These are phyloP conservation scores for Malus asiatica DNA, from an alignment of 306 rosid genomes.

Conservation along the genomic window DNA sequence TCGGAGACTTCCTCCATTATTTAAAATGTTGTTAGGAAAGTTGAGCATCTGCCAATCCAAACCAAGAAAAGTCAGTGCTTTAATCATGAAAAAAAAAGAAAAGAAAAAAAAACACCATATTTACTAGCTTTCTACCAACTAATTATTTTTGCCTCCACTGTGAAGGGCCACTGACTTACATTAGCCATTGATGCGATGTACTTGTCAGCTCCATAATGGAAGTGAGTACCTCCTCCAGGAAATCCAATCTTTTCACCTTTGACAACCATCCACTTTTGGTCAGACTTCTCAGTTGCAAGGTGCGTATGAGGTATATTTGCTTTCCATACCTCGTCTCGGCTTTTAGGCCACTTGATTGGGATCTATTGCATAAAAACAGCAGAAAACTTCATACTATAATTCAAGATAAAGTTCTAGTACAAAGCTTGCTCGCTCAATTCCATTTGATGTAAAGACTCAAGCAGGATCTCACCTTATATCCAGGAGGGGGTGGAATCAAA, in stretches of 20 bases:
- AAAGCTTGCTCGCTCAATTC: background rate
- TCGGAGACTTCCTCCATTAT: slow-evolving; percentile 72
- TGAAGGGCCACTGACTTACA: slow-evolving; percentile 38
- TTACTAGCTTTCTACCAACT: background rate
- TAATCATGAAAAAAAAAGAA: background rate
- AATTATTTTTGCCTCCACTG: background rate
- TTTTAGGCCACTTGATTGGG: slow-evolving; percentile 95
- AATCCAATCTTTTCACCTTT: slow-evolving; percentile 84
- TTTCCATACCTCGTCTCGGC: slow-evolving; percentile 99
- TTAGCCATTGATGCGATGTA: slow-evolving; percentile 91
- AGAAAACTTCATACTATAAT: background rate
- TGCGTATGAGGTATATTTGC: slow-evolving; percentile 98
- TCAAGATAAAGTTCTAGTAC: background rate
- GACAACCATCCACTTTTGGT: slow-evolving; percentile 99
- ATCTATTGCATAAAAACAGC: slow-evolving; percentile 32
- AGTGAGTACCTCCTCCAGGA: slow-evolving; percentile 99
- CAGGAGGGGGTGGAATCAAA: slow-evolving; percentile 93
- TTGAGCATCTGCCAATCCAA: slow-evolving; percentile 74
- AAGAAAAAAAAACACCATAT: background rate
- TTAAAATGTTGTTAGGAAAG: slow-evolving; percentile 63
- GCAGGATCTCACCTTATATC: slow-evolving; percentile 63
- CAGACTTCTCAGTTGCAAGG: slow-evolving; percentile 97
- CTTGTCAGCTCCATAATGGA: slow-evolving; percentile 96
- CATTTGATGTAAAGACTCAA: background rate
- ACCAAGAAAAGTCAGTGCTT: slow-evolving; percentile 11